phyloP scores from a whole-genome alignment of 1,139 yeast species.

The Hyphopichia wangnamkhiaoensis region DNA sequence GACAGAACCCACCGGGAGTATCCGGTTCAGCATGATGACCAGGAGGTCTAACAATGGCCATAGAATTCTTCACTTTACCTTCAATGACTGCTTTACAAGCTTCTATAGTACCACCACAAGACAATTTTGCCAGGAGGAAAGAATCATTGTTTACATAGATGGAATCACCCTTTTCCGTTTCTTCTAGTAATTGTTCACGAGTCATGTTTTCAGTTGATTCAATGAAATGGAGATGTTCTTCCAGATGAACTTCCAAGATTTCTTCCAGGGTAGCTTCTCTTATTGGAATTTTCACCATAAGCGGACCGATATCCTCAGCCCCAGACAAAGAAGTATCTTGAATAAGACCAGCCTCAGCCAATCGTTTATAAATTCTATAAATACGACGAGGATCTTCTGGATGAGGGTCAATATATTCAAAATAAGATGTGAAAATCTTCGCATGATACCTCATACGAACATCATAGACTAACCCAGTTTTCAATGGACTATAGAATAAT shows the following conservation, averaged over 20 bases:
- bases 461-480: slow-evolving; percentile 94
- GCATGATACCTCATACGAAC: slow-evolving; percentile 98
- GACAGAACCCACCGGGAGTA: slow-evolving; percentile 94
- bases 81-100: slow-evolving; percentile 95
- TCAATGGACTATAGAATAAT: slow-evolving; percentile 66
- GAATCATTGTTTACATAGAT: slow-evolving; percentile 95
- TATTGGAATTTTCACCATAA: slow-evolving; percentile 86
- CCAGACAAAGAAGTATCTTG: slow-evolving; percentile 82
- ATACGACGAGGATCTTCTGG: slow-evolving; percentile 99
- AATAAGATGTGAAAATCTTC: slow-evolving; percentile 86
- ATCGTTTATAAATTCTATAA: slow-evolving; percentile 85
- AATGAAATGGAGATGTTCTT: slow-evolving; percentile 74
- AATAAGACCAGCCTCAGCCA: slow-evolving; percentile 92
- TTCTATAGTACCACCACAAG: slow-evolving; percentile 97
- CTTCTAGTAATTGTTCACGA: slow-evolving; percentile 73
- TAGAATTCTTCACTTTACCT: slow-evolving; percentile 84
- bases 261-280: slow-evolving; percentile 89
- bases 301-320: slow-evolving; percentile 77
- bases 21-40: slow-evolving; percentile 99
- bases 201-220: slow-evolving; percentile 78
- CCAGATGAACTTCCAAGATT: slow-evolving; percentile 81
- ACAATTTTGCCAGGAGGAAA: slow-evolving; percentile 78
- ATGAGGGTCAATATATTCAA: slow-evolving; percentile 95
- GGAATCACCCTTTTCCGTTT: slow-evolving; percentile 91
- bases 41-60: slow-evolving; percentile 97